Evolutionary conservation across 2,329 filamentous ascomycete genomes (phyloP).

Genomic region (Apiospora phragmitis): DNA sequence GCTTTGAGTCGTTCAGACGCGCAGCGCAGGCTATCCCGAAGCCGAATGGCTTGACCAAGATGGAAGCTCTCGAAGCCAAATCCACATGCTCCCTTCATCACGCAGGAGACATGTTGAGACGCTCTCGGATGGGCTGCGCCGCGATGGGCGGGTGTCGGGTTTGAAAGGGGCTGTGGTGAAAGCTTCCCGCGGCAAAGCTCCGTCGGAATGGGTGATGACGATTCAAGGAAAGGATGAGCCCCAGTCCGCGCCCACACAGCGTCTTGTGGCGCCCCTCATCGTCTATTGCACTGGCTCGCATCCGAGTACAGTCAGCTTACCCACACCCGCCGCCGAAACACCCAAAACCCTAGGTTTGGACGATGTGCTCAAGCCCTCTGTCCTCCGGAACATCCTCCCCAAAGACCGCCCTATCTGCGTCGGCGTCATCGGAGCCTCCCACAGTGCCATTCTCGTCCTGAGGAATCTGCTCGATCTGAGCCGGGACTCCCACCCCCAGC

Average conservation of each 20-base stretch:
- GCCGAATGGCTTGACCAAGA: conserved; percentile 54
- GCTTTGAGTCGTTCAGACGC: neutral
- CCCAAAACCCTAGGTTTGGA: conserved; percentile 54
- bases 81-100: conserved; percentile 57
- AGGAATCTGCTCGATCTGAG: conserved; percentile 59
- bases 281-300: conserved; percentile 34
- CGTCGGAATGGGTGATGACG: neutral
- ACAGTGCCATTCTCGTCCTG: conserved; percentile 63
- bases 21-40: conserved; percentile 49
- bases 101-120: conserved; percentile 56
- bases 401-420: conserved; percentile 41
- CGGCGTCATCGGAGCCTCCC: conserved; percentile 61
- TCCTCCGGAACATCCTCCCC: conserved; percentile 43
- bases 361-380: conserved; percentile 52
- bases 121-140: conserved; percentile 44
- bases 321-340: conserved; percentile 28
- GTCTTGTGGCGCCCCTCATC: neutral
- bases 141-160: conserved; percentile 38
- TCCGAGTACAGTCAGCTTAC: conserved; percentile 24
- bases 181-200: conserved; percentile 1
- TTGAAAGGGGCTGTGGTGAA: conserved; percentile 36
- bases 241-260: neutral
- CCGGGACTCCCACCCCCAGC: conserved; percentile 47
- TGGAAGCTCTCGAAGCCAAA: conserved; percentile 55
- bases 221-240: neutral